These are phyloP conservation scores for Chlorella sp. DNA, from an alignment of 139 green algal species.

Conservation along the genomic window DNA sequence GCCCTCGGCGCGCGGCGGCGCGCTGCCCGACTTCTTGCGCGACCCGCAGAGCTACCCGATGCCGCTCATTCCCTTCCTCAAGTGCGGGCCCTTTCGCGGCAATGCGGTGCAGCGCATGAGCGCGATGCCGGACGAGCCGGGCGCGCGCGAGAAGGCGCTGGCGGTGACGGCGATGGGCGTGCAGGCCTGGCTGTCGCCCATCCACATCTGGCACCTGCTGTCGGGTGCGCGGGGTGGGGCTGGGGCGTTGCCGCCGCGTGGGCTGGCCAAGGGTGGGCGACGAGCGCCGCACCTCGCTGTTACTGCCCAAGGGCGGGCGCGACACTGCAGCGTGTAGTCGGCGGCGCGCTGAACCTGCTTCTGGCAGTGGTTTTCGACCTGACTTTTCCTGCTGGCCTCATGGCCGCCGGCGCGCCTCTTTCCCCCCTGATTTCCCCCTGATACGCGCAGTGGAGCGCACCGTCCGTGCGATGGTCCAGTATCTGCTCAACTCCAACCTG, in stretches of 20 bases:
- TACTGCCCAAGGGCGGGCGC: too few species aligned
- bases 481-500: neutral
- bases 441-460: conserved; percentile 12
- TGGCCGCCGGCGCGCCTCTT: too few species aligned
- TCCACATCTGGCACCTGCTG: conserved; percentile 54
- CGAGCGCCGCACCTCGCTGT: too few species aligned
- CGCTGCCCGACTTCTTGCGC: neutral
- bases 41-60: conserved; percentile 32
- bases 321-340: too few species aligned
- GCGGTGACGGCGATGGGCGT: conserved; percentile 14
- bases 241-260: neutral
- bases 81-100: conserved; percentile 15
- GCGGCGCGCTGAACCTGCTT: too few species aligned
- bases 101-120: conserved; percentile 27
- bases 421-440: neutral
- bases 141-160: conserved; percentile 15
- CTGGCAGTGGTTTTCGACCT: neutral
- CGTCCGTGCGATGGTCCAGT: conserved; percentile 5
- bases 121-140: conserved; percentile 5
- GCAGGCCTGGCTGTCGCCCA: conserved; percentile 54
- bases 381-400: neutral
- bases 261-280: too few species aligned
- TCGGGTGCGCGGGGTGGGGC: conserved; percentile 24
- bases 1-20: neutral
- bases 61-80: conserved; percentile 38